phyloP scores from a whole-genome alignment of 2,329 filamentous ascomycete genomes.

The Verticillium nonalfalfae region DNA sequence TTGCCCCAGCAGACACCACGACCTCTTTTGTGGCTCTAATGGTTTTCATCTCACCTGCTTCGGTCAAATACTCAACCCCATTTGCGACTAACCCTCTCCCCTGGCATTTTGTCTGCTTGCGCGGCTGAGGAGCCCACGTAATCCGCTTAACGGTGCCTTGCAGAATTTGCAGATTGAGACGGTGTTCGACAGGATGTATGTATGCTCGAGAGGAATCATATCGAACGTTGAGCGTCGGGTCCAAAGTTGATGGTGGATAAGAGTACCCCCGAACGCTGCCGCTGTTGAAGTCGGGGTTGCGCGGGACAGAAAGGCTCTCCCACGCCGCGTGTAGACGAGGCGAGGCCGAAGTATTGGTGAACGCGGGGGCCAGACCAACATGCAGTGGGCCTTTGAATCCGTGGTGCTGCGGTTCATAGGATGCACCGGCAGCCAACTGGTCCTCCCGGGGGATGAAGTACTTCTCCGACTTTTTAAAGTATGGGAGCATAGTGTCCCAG shows the following conservation, averaged over 20 bases:
- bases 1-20: slow-evolving; percentile 39
- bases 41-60: slow-evolving; percentile 24
- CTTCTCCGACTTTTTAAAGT: slow-evolving; percentile 36
- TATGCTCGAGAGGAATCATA: slow-evolving; percentile 35
- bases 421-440: slow-evolving; percentile 26
- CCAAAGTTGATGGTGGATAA: slow-evolving; percentile 31
- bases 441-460: slow-evolving; percentile 24
- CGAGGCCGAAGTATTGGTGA: slow-evolving; percentile 26
- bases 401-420: slow-evolving; percentile 25
- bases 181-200: slow-evolving; percentile 27
- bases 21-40: slow-evolving; percentile 38
- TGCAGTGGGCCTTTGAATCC: slow-evolving; percentile 26
- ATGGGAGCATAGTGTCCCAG: slow-evolving; percentile 36
- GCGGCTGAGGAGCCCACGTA: slow-evolving; percentile 14
- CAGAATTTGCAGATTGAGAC: slow-evolving; percentile 30
- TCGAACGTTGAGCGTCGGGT: slow-evolving; percentile 26
- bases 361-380: slow-evolving; percentile 25
- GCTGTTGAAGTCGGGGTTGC: slow-evolving; percentile 29
- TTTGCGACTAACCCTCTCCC: slow-evolving; percentile 14
- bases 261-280: slow-evolving; percentile 30
- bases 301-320: slow-evolving; percentile 20
- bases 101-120: not conserved
- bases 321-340: slow-evolving; percentile 22
- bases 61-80: slow-evolving; percentile 27
- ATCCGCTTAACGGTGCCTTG: slow-evolving; percentile 27